Evolutionary conservation across 164 flowering plant species (phyloP).

Genomic region (Vitis rotundifolia): DNA sequence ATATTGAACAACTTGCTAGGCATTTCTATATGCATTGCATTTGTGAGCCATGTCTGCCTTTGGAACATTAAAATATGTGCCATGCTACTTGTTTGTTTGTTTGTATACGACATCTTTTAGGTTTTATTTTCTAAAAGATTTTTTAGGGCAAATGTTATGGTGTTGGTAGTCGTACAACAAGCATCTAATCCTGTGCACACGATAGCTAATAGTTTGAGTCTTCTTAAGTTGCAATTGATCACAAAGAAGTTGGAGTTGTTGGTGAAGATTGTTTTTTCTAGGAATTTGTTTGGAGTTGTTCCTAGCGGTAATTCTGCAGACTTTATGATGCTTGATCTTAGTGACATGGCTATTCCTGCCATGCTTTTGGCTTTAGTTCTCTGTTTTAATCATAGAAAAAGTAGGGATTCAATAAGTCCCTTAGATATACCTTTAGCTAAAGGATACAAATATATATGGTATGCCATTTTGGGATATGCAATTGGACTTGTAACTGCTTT

Average conservation of each 20-base stretch:
- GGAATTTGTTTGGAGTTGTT: constrained; percentile 84
- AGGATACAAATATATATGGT: too few relatives aligned
- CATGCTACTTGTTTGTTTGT: constrained; percentile 82
- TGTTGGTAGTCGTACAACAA: constrained; percentile 88
- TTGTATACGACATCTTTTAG: constrained; percentile 94
- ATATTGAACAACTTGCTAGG: constrained; percentile 86
- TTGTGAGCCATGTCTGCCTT: constrained; percentile 99
- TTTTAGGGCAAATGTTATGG: too few relatives aligned
- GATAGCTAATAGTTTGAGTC: constrained; percentile 82
- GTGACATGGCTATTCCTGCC: too few relatives aligned
- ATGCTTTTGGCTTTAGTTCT: too few relatives aligned
- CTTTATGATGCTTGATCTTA: too few relatives aligned
- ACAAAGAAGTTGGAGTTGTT: constrained; percentile 91
- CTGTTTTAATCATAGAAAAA: too few relatives aligned
- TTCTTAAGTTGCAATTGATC: constrained; percentile 86
- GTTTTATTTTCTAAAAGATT: constrained; percentile 95
- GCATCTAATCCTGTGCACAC: constrained; percentile 97
- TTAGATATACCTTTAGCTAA: too few relatives aligned
- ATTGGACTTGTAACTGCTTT: too few relatives aligned
- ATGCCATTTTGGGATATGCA: too few relatives aligned
- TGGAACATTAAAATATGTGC: too few relatives aligned
- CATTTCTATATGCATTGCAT: constrained; percentile 85
- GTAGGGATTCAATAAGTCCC: too few relatives aligned
- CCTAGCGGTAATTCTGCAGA: too few relatives aligned
- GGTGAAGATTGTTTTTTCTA: constrained; percentile 86